phyloP scores from a whole-genome alignment of 495 filamentous ascomycete genomes.

The Neurospora sp. region DNA sequence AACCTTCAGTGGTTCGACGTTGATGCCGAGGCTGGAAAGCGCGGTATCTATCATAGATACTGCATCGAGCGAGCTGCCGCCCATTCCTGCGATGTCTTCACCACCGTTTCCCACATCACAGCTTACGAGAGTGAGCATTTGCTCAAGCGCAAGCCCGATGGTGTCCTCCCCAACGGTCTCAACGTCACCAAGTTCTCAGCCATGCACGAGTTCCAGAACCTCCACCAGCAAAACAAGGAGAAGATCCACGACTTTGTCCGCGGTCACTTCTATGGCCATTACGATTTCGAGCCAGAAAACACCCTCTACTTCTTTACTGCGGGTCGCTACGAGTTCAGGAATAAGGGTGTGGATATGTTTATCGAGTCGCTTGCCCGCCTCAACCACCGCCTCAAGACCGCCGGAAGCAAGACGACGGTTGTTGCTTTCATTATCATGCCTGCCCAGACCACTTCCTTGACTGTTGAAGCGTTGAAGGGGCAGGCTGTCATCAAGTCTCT shows the following conservation, averaged over 20 bases:
- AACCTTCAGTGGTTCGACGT: constrained; percentile 96
- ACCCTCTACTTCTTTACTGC: constrained; percentile 98
- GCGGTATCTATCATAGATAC: constrained; percentile 97
- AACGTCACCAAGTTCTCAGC: constrained; percentile 99
- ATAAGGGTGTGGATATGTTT: constrained; percentile 99
- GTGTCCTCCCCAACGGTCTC: constrained; percentile 89
- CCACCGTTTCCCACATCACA: constrained; percentile 96
- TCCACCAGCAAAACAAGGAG: constrained; percentile 91
- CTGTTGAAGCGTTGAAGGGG: constrained; percentile 91
- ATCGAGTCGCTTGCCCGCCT: constrained; percentile 90
- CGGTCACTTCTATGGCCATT: constrained; percentile 96
- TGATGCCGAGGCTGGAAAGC: constrained; percentile 92
- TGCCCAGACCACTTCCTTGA: constrained; percentile 90
- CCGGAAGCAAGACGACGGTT: constrained; percentile 83
- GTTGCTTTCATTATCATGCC: constrained; percentile 99
- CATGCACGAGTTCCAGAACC: constrained; percentile 97
- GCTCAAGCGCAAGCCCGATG: constrained; percentile 94
- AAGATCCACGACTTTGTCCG: constrained; percentile 98
- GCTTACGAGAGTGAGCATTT: constrained; percentile 97
- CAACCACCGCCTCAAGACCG: constrained; percentile 80
- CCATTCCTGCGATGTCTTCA: constrained; percentile 91
- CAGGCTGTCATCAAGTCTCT: constrained; percentile 96
- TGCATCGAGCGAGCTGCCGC: constrained; percentile 93
- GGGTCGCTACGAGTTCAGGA: constrained; percentile 92
- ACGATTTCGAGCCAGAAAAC: constrained; percentile 91